phyloP scores from a whole-genome alignment of 768 basidiomycete species.

The Pleurotus salmoneostramineus region DNA sequence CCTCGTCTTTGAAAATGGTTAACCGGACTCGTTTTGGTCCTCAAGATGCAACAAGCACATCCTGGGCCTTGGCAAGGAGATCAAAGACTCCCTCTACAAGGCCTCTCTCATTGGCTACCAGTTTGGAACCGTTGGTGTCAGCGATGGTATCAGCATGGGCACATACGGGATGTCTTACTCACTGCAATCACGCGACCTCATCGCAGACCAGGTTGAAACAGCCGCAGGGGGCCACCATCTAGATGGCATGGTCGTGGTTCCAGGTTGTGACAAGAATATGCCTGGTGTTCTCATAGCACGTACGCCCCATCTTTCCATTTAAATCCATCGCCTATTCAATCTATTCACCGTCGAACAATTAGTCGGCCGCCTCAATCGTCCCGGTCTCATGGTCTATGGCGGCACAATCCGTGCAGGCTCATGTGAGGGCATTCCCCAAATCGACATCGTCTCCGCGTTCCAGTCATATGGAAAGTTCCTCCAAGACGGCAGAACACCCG shows the following conservation, averaged over 20 bases:
- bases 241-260: conserved; percentile 95
- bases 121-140: conserved; percentile 96
- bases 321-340: background rate
- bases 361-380: conserved; percentile 95
- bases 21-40: conserved; percentile 1
- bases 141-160: conserved; percentile 99
- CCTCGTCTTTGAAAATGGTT: background rate
- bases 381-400: conserved; percentile 97
- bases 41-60: conserved; percentile 92
- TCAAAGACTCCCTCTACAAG: conserved; percentile 75
- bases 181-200: conserved; percentile 95
- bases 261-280: conserved; percentile 99
- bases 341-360: background rate
- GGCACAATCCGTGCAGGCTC: conserved; percentile 92
- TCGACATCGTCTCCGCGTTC: conserved; percentile 97
- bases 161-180: conserved; percentile 92
- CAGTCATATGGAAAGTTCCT: conserved; percentile 96
- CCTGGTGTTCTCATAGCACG: conserved; percentile 98
- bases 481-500: conserved; percentile 79
- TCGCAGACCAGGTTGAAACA: conserved; percentile 96
- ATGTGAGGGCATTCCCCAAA: conserved; percentile 81
- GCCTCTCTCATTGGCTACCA: conserved; percentile 88
- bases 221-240: conserved; percentile 97
- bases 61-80: conserved; percentile 79
- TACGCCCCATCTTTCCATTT: conserved; percentile 30